phyloP scores from a whole-genome alignment of 306 rosid species.

The Malus domestica region DNA sequence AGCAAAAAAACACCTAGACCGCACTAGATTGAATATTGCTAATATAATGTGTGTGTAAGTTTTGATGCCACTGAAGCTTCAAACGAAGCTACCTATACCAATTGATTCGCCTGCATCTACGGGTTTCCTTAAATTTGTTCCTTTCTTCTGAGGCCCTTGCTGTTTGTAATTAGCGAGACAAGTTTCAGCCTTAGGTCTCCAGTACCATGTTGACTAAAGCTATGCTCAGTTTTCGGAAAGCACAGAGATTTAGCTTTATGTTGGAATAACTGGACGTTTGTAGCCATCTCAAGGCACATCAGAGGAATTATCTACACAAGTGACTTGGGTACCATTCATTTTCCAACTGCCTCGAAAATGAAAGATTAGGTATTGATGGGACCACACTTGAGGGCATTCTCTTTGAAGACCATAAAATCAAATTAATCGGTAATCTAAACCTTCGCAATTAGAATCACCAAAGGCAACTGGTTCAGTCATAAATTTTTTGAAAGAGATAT shows the following conservation, averaged over 20 bases:
- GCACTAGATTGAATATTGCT: background rate
- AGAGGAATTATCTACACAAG: background rate
- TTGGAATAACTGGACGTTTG: background rate
- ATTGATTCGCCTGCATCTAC: background rate
- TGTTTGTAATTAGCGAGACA: background rate
- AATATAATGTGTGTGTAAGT: background rate
- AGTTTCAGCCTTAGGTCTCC: background rate
- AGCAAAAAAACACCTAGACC: background rate
- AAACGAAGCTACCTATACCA: background rate
- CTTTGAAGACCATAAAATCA: background rate
- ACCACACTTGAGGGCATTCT: background rate
- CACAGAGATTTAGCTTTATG: background rate
- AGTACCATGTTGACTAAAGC: background rate
- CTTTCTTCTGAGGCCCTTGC: background rate
- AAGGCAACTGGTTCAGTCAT: background rate
- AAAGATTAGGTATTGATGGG: background rate
- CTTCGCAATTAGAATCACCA: background rate
- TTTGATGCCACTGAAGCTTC: background rate
- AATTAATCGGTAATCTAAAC: background rate
- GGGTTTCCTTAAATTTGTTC: background rate
- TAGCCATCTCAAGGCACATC: background rate
- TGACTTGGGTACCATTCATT: background rate
- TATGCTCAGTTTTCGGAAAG: background rate
- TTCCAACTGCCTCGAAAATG: background rate
- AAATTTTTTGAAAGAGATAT: background rate